Conservation (phyloP, 129 eudicot genomes). For the Flaveria linearis region DNA sequence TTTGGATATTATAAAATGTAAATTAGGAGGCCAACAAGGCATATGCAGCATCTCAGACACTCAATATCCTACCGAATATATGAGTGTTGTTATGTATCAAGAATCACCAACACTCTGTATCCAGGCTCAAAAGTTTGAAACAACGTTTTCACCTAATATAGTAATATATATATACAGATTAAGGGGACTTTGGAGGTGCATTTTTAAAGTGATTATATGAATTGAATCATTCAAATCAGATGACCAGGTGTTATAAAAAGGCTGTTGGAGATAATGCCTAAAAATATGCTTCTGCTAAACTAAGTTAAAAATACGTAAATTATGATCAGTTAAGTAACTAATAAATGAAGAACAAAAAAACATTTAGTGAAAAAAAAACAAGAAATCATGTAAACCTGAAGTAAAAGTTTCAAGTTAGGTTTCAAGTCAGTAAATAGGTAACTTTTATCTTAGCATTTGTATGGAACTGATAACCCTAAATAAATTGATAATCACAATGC, state of each 20-base stretch:
- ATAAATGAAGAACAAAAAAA: neutral
- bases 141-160: neutral
- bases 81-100: neutral
- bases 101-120: conserved; percentile 1
- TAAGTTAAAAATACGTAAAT: neutral
- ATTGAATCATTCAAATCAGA: neutral
- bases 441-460: neutral
- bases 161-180: neutral
- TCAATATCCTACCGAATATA: neutral
- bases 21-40: neutral
- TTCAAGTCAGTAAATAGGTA: neutral
- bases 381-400: no score
- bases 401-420: neutral
- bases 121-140: neutral
- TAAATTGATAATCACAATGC: neutral
- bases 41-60: neutral
- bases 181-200: neutral
- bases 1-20: neutral
- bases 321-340: neutral
- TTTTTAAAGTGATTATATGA: neutral
- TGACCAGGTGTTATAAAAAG: neutral
- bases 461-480: neutral
- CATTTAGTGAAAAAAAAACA: neutral
- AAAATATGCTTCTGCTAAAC: neutral
- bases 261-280: neutral